These are phyloP conservation scores for Cercophora samala DNA, from an alignment of 495 filamentous ascomycete genomes.

Conservation along the genomic window DNA sequence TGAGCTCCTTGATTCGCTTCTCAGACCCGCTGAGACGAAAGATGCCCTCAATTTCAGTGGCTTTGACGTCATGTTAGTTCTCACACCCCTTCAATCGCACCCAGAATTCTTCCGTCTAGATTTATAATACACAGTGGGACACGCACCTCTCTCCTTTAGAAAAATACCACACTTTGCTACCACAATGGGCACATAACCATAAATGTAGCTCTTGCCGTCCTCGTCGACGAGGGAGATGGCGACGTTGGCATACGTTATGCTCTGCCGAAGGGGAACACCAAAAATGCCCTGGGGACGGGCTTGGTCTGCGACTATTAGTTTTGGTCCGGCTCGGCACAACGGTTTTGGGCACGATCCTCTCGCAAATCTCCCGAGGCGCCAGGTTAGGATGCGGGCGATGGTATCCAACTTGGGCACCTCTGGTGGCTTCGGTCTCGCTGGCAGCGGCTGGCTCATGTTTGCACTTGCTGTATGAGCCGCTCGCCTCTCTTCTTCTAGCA, in stretches of 20 bases:
- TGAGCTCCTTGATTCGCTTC: conserved; percentile 95
- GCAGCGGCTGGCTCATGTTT: conserved; percentile 24
- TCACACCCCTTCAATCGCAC: not conserved
- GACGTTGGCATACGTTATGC: conserved; percentile 98
- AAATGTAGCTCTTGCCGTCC: conserved; percentile 90
- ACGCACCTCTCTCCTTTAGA: conserved; percentile 93
- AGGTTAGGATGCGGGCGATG: conserved; percentile 23
- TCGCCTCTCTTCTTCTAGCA: conserved; percentile 17
- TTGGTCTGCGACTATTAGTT: conserved; percentile 35
- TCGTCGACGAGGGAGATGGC: conserved; percentile 93
- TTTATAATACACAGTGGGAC: not conserved
- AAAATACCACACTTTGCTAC: conserved; percentile 98
- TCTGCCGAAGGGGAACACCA: conserved; percentile 87
- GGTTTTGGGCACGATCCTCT: conserved; percentile 15
- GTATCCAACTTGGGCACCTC: conserved; percentile 22
- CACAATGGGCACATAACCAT: conserved; percentile 98
- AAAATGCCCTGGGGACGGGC: conserved; percentile 63
- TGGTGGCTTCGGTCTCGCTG: conserved; percentile 9
- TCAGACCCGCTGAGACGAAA: conserved; percentile 96
- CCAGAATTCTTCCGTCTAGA: not conserved
- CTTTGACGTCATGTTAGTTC: conserved; percentile 46
- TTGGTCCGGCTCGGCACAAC: conserved; percentile 11
- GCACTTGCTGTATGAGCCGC: conserved; percentile 34
- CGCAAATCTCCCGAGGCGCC: conserved; percentile 17
- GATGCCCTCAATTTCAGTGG: conserved; percentile 94